Conservation (phyloP, 805 yeast species). For the Barnettozyma siamensis region DNA sequence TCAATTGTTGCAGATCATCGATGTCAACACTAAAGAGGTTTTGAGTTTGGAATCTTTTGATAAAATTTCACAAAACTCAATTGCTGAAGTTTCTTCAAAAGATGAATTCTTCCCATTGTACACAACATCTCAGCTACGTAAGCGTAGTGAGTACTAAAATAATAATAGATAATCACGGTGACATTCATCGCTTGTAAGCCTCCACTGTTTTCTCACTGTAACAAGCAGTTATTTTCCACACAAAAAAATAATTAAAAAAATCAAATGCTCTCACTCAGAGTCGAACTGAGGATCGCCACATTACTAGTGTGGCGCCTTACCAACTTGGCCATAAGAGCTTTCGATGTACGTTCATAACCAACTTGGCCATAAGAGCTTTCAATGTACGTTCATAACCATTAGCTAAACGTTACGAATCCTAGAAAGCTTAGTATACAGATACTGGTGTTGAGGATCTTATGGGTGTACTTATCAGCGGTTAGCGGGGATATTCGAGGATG, state of each 20-base stretch:
- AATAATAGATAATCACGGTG: too few relatives aligned
- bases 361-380: too few relatives aligned
- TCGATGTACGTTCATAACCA: not conserved
- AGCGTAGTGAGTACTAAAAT: conserved; percentile 55
- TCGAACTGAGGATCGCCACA: conserved; percentile 78
- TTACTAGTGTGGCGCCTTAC: conserved; percentile 83
- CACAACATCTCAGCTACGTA: conserved; percentile 47
- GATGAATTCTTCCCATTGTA: conserved; percentile 41
- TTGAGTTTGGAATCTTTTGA: conserved; percentile 31
- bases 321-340: conserved; percentile 54
- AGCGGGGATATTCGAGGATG: too few relatives aligned
- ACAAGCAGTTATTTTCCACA: too few relatives aligned
- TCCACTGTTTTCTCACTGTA: too few relatives aligned
- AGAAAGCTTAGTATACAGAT: too few relatives aligned
- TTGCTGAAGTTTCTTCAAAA: conserved; percentile 18
- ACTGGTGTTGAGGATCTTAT: too few relatives aligned
- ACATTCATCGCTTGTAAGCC: too few relatives aligned
- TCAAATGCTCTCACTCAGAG: conserved; percentile 58
- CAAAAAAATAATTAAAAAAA: conserved; percentile 9
- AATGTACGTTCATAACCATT: too few relatives aligned
- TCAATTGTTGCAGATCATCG: conserved; percentile 10
- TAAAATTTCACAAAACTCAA: conserved; percentile 13
- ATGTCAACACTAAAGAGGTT: conserved; percentile 26
- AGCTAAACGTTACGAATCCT: too few relatives aligned
- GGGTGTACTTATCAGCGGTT: too few relatives aligned